Base-by-base conservation (phyloP, 179 eudicot genomes). In the Drosera spatulata region DNA sequence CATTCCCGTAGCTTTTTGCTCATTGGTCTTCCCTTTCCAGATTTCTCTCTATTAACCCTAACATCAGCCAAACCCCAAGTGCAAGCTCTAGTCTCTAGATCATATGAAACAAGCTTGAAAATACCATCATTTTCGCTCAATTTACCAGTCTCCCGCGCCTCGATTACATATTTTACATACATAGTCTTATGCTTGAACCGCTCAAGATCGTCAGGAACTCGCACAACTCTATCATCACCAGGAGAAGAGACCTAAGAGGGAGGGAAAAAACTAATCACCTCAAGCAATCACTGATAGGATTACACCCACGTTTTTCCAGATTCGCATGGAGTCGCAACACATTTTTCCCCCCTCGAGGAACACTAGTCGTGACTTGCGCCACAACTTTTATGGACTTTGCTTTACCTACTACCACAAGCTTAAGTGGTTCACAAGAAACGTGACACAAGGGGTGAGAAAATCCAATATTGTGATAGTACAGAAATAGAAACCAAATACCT, bases 1-100 rank as follows among this genome's bases (percentile, higher is more conserved):
- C 96, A 91, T 64, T 91, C 97, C 6, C 78, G 73, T 69, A 88
- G 97, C 62, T 82, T 91, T 73, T 88, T 91, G 82, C 46, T 88
- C 72, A 91, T 81, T 2, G 96, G 97, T 75, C 95, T 84, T 66
- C 97, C 97, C 69, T 85, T 91, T 47, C 97, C 94, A 33, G 94
- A 84, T 13, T 85, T 87, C 62, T 83, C 95, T 76, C 96, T 69
- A 54, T 91, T 88, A 55, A 74, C 71, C 74, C 75, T 83, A 33
- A 91, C 87, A 79, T 88, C 87, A 51, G 96, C 96, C 58, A 91
- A 58, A 42, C 85, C 86, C 97, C 96, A 91, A 39, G 78, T 80
- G 71, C 97, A 91, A 71, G 67, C 73, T 0, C 61, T 67, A 12
- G 74, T 69, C 62, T 80, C 87, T 15, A 72, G 37, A 70, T 88